Evolutionary conservation across 495 filamentous ascomycete genomes (phyloP), one percentile per base, ranked within the genome.

Genomic region (Hyaloscypha bicolor): DNA sequence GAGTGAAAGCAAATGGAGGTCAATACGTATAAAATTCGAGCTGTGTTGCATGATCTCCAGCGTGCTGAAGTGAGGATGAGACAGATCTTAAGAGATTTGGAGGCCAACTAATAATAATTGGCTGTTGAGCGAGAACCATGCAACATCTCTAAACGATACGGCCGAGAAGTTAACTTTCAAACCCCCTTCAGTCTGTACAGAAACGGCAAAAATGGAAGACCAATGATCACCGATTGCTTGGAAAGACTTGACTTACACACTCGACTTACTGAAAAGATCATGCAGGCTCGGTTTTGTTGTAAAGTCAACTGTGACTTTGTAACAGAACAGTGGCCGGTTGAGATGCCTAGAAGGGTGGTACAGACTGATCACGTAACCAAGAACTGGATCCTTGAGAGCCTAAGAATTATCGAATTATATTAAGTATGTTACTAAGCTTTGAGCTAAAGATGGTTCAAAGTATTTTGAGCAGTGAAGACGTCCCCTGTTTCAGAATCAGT

Each of bases 381-480:
- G 16, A 25, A 48, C 11, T 3, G 4, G 16, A 48, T 48, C 2
- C 16, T 48, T 19, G 42, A 16, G 8, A 19, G 16, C 42, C 16
- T 12, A 48, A 19, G 16, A 16, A 48, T 48, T 48, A 48, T 14
- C 9, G 9, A 48, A 48, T 48, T 48, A 48, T 48, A 16, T 19
- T 48, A 48, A 48, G 42, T 48, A 14, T 3, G 42, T 19, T 16
- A 4, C 42, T 19, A 14, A 48, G 3, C 9, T 16, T 14, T 14
- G 16, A 48, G 4, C 16, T 48, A 48, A 32, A 74, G 42, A 6
- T 53, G 60, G 60, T 74, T 74, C 65, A 74, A 52, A 2, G 37
- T 67, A 68, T 71, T 70, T 71, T 71, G 72, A 37, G 65, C 77
- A 61, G 59, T 71, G 73, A 74, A 78, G 0, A 67, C 70, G 66